Evolutionary conservation across 768 basidiomycete genomes (phyloP).

Genomic region (Amanita phalloides): DNA sequence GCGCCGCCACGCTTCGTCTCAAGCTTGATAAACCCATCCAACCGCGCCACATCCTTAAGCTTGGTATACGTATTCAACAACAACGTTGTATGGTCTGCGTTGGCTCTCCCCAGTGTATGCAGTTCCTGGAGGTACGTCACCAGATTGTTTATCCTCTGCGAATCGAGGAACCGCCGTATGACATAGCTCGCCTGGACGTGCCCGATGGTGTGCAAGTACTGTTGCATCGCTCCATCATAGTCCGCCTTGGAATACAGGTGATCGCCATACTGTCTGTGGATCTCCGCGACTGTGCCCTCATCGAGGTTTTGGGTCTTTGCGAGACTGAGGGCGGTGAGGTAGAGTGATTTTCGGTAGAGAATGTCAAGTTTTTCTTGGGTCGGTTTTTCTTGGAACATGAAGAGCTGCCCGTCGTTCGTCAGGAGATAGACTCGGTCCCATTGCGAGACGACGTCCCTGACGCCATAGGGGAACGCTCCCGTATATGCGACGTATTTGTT

Average conservation of each 20-base stretch:
- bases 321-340: conserved; percentile 68
- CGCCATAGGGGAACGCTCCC: conserved; percentile 72
- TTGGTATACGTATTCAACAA: conserved; percentile 97
- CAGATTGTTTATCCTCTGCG: conserved; percentile 91
- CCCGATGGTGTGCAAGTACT: conserved; percentile 87
- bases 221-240: conserved; percentile 88
- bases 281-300: conserved; percentile 69
- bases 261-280: conserved; percentile 85
- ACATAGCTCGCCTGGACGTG: conserved; percentile 90
- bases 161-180: conserved; percentile 93
- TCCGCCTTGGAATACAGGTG: conserved; percentile 85
- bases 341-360: conserved; percentile 73
- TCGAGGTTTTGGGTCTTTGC: conserved; percentile 75
- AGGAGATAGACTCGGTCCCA: conserved; percentile 78
- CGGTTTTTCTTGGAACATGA: conserved; percentile 64
- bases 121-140: conserved; percentile 94
- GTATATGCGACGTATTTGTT: conserved; percentile 87
- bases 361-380: conserved; percentile 81
- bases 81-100: conserved; percentile 93
- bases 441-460: conserved; percentile 71
- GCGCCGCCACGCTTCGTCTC: conserved; percentile 43
- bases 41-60: conserved; percentile 78
- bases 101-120: conserved; percentile 82
- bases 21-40: conserved; percentile 89
- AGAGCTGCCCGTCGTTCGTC: conserved; percentile 67